Base-by-base conservation (phyloP, 345 rosid genomes). In the sweet orange (Citrus sinensis) region DNA sequence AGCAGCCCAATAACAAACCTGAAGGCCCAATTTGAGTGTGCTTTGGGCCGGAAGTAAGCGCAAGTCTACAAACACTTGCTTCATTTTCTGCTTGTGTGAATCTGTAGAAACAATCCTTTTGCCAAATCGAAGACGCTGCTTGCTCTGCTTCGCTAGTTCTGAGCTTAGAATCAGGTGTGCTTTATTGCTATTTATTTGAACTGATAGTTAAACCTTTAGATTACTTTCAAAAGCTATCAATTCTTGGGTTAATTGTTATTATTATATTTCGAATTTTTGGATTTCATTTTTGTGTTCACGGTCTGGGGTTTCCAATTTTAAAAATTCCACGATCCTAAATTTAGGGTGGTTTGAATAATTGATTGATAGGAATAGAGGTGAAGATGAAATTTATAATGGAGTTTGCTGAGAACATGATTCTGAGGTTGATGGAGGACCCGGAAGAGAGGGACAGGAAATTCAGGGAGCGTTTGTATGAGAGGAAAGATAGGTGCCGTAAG, bases 371-470 rank as follows among this genome's bases (percentile, higher is more conserved):
- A 29, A 46, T 59, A 76, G 37, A 67, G 35, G 51, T 51, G 71
- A 80, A 81, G 74, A 95, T 95, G 98, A 90, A 89, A 63, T 93
- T 97, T 76, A 83, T 97, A 6, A 97, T 92, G 97, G 99, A 97
- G 67, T 97, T 94, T n/a, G 94, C 98, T 13, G 93, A 94, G 92
- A 86, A 94, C 81, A 65, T 97, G 88, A 73, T 94, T 51, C 80
- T 97, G 87, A 89, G 96, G 83, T 14, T 97, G 65, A 97, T 93
- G 99, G 98, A 97, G 87, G 95, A 97, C 75, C 99, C 99, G 1
- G 89, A 90, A 79, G 96, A 90, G 88, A 91, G 98, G 90, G 99
- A 93, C 68, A 80, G 82, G 80, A 92, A 87, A 62, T 92, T 93
- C 67, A 90, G 98, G 74, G 97, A 97, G 78, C 97, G 86, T 42